Base-by-base conservation (phyloP, 805 yeast genomes). In the Ogataea nonfermentans region DNA sequence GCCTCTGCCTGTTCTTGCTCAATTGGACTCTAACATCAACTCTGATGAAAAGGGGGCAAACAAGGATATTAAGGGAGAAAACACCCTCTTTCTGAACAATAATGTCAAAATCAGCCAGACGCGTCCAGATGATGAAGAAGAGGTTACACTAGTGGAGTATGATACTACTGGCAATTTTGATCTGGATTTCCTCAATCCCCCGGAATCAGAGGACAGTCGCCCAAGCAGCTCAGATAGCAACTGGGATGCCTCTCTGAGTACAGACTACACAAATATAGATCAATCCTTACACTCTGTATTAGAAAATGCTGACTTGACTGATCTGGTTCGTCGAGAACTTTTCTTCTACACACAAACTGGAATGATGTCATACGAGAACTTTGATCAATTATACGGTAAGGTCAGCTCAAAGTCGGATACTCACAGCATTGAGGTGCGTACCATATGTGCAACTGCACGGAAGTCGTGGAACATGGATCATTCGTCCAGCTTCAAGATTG, bases 331-430 rank as follows among this genome's bases (percentile, higher is more conserved):
- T 9, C 28, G 51, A 13, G 51, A 47, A 26, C 24, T 47, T 7
- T 47, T 47, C 17, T 47, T 47, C 16, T 29, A 42, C 19, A 47
- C 51, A 3, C 51, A 47, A 22, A 47, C 40, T 3, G 51, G 51
- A 12, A 37, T 42, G 19, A 27, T 47, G 33, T 43, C 51, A 9
- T 47, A 47, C 32, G 51, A 47, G 15, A 47, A 41, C 20, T 43
- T 47, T 19, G 51, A 47, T 27, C 41, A 44, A 8, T 38, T 47
- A 15, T 47, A 47, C 32, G 20, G 33, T 9, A 43, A 35, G 20
- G 44, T 41, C 23, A 34, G 24, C 24, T 14, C 40, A 6, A 32
- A 27, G 14, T 34, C 35, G 9, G 42, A 29, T 3, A 3, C 29
- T 9, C 36, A 29, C 27, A 27, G 28, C 26, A 35, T 34, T 11